Conservation (phyloP, 768 basidiomycete genomes). For the Lentinula boryana region DNA sequence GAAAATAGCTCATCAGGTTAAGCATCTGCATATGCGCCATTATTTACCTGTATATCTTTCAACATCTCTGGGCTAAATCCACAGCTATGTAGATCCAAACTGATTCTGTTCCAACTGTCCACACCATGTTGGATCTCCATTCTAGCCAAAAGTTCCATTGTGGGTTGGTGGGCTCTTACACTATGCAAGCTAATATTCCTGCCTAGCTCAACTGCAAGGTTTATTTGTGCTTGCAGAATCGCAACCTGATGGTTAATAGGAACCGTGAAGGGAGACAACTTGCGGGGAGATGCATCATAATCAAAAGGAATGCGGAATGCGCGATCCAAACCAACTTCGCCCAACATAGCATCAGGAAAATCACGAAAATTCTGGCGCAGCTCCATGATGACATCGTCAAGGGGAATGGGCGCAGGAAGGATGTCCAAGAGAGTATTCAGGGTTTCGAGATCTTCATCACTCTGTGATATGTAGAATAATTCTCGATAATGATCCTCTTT, state of each 20-base stretch:
- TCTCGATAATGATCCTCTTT: slow-evolving; percentile 73
- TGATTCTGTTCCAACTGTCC: slow-evolving; percentile 58
- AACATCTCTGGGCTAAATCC: slow-evolving; percentile 76
- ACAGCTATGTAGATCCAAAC: slow-evolving; percentile 87
- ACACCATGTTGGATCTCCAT: slow-evolving; percentile 54
- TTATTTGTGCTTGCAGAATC: slow-evolving; percentile 79
- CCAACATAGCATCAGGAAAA: slow-evolving; percentile 75
- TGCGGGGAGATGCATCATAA: slow-evolving; percentile 40
- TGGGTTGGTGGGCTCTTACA: slow-evolving; percentile 69
- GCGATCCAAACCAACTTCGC: slow-evolving; percentile 91
- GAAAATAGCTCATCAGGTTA: not conserved
- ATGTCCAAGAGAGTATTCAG: slow-evolving; percentile 54
- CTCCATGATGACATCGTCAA: slow-evolving; percentile 51
- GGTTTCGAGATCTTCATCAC: slow-evolving; percentile 25
- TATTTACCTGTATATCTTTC: slow-evolving; percentile 61
- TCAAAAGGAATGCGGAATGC: slow-evolving; percentile 67
- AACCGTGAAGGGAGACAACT: slow-evolving; percentile 71
- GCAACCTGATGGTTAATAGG: slow-evolving; percentile 76
- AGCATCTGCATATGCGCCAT: not conserved
- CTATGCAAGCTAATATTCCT: slow-evolving; percentile 86
- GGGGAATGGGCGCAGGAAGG: slow-evolving; percentile 68
- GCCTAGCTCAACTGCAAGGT: slow-evolving; percentile 72
- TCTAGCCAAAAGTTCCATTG: slow-evolving; percentile 55
- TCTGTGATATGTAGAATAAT: slow-evolving; percentile 42
- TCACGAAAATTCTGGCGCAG: slow-evolving; percentile 53